Evolutionary conservation across 208 protist genomes (phyloP).

Genomic region (Leishmania tarentolae): DNA sequence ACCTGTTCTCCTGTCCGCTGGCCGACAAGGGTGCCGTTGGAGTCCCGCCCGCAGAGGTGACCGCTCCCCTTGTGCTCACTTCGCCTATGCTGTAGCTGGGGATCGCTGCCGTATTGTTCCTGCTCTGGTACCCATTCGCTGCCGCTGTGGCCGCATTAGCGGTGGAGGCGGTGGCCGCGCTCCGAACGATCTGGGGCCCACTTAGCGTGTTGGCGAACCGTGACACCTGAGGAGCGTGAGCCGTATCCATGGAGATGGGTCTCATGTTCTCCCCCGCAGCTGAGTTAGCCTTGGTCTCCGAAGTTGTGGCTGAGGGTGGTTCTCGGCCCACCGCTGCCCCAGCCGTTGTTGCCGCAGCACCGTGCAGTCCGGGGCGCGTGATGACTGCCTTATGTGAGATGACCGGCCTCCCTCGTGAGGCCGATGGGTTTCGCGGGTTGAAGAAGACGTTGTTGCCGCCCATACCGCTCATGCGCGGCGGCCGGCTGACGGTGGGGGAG

Average conservation of each 20-base stretch:
- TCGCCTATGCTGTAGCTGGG: slow-evolving; percentile 49
- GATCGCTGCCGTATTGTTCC: slow-evolving; percentile 34
- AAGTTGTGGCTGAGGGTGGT: not conserved
- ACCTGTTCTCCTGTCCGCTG: not conserved
- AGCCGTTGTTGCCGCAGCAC: not conserved
- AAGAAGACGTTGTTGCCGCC: slow-evolving; percentile 51
- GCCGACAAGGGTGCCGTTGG: not conserved
- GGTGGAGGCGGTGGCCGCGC: slow-evolving; percentile 12
- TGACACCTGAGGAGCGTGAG: slow-evolving; percentile 6
- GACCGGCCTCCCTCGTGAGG: slow-evolving; percentile 26
- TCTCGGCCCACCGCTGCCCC: not conserved
- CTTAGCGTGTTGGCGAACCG: not conserved
- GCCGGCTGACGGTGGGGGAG: not conserved
- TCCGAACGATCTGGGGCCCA: slow-evolving; percentile 20
- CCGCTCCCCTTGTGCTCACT: not conserved
- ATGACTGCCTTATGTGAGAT: slow-evolving; percentile 39
- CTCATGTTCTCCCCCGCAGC: slow-evolving; percentile 17
- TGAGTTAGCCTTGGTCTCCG: not conserved
- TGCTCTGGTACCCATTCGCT: not conserved
- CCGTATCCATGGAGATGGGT: slow-evolving; percentile 17
- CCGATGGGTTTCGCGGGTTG: slow-evolving; percentile 34
- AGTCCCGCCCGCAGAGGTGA: not conserved
- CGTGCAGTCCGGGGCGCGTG: slow-evolving; percentile 18
- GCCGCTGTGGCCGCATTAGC: not conserved
- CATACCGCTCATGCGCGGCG: not conserved